These are phyloP conservation scores for Mucor plumbeus DNA, from an alignment of 371 early-diverging fungal species.

Conservation along the genomic window DNA sequence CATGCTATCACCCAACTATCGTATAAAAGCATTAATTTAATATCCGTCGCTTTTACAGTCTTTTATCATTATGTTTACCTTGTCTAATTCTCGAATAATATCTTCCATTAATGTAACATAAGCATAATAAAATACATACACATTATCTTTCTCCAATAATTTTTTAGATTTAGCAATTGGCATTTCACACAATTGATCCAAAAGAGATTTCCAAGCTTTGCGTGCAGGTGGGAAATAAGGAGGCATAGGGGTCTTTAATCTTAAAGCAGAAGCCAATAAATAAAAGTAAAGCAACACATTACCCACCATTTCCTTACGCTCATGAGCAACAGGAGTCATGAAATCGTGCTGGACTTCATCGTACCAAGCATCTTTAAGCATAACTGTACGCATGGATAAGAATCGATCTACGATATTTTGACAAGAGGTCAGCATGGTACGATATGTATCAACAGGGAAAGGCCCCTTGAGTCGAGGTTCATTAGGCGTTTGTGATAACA, in stretches of 20 bases:
- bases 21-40: neutral
- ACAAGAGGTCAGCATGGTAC: constrained; percentile 68
- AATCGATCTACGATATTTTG: constrained; percentile 80
- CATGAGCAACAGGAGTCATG: constrained; percentile 59
- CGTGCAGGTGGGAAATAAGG: constrained; percentile 78
- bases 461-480: constrained; percentile 88
- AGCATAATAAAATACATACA: constrained; percentile 81
- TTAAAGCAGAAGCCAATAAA: constrained; percentile 76
- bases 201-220: constrained; percentile 52
- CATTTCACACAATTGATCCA: constrained; percentile 52
- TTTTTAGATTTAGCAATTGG: constrained; percentile 56
- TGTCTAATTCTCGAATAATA: constrained; percentile 80
- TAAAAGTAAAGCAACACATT: constrained; percentile 80
- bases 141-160: constrained; percentile 57
- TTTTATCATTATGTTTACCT: constrained; percentile 33
- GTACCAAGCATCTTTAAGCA: constrained; percentile 68
- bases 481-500: constrained; percentile 75
- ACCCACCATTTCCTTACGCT: constrained; percentile 74
- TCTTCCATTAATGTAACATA: constrained; percentile 82
- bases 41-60: neutral
- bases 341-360: constrained; percentile 58
- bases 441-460: constrained; percentile 74
- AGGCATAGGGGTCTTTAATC: constrained; percentile 84
- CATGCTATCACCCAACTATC: constrained; percentile 50
- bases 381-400: constrained; percentile 69